These are phyloP conservation scores for Cladosporium oxysporum DNA, from an alignment of 2,329 filamentous ascomycete genomes.

Conservation along the genomic window DNA sequence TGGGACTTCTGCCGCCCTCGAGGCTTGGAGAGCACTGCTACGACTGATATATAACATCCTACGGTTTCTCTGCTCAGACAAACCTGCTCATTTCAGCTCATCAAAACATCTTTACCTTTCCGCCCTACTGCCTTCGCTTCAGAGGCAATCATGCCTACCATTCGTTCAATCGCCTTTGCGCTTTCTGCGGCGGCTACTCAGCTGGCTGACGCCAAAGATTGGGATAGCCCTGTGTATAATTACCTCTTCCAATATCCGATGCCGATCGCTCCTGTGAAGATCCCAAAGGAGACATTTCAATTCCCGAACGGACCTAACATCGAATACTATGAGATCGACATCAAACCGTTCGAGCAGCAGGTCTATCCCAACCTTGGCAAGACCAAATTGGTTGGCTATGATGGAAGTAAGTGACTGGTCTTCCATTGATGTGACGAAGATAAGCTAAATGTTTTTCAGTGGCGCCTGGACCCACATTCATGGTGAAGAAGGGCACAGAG, in stretches of 20 bases:
- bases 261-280: conserved; percentile 27
- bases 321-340: conserved; percentile 51
- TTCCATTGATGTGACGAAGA: neutral
- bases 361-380: conserved; percentile 47
- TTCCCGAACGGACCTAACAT: conserved; percentile 32
- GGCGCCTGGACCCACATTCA: conserved; percentile 56
- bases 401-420: conserved; percentile 41
- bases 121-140: neutral
- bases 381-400: conserved; percentile 47
- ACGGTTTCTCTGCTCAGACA: neutral
- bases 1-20: neutral
- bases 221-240: conserved; percentile 27
- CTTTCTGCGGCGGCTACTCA: conserved; percentile 10
- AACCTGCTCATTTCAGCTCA: conserved; percentile 11
- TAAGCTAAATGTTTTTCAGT: conserved; percentile 29
- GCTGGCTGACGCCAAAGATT: conserved; percentile 13
- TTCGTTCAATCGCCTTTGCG: conserved; percentile 11
- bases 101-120: neutral
- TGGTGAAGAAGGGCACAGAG: conserved; percentile 52
- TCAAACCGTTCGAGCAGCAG: conserved; percentile 44
- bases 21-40: neutral
- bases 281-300: conserved; percentile 29
- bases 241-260: conserved; percentile 26
- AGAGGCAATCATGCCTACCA: conserved; percentile 15
- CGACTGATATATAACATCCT: neutral